Base-by-base conservation (phyloP, 2,329 filamentous ascomycete species). In the Aaosphaeria pasadenensis region DNA sequence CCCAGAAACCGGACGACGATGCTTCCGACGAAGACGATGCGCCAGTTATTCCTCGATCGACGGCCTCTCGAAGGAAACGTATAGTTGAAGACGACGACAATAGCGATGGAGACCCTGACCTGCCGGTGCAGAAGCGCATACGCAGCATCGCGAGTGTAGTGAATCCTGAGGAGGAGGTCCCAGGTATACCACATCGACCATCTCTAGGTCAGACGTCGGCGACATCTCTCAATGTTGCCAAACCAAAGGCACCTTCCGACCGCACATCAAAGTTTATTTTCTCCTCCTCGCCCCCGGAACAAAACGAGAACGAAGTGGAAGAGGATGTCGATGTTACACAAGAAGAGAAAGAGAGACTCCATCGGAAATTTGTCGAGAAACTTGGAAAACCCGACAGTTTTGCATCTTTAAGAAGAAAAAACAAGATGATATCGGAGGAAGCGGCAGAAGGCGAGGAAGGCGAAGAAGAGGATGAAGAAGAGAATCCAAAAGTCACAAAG, bases 311-410 rank as follows among this genome's bases (percentile, higher is more conserved):
- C 4, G 66, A 71, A 1, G 69, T 72, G 11, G 68, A 70, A 7
- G 56, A 62, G 1, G 77, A 82, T 11, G 76, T 78, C 5, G 81
- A 81, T 45, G 72, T 73, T 3, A 75, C 75, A 1, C 79, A 73
- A 56, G 80, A 75, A 53, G 76, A 77, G 49, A 91, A 87, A 62
- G 82, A 87, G 49, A 84, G 83, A 43, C 74, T 96, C 28, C 94
- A 96, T 65, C 78, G 81, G 52, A 87, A 85, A 59, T 99, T 97
- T 62, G 87, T 97, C 31, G 89, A 88, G 76, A 96, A 92, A 68
- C 81, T 99, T 2, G 91, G 92, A 1, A 84, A 88, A 39, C 86
- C 91, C 1, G 91, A 96, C 63, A 92, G 89, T 63, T 77, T 95
- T 55, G 78, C 82, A 29, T 80, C 84, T 52, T 80, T 87, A 45